These are phyloP conservation scores for Rhododendron williamsianum DNA, from an alignment of 148 eudicot genomes.

Conservation along the genomic window DNA sequence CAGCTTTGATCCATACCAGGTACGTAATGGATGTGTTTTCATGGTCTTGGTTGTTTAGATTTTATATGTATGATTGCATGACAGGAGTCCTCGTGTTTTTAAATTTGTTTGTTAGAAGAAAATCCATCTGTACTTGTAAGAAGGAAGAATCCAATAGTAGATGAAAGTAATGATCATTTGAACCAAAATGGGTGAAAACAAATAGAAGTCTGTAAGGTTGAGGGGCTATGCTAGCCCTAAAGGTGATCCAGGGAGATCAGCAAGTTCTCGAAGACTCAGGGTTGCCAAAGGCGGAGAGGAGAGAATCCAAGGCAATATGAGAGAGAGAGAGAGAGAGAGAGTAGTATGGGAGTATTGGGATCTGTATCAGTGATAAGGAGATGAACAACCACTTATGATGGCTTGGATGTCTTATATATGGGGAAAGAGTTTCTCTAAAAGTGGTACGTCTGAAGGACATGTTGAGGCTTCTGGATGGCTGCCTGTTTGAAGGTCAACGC, in stretches of 20 bases:
- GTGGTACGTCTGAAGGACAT: no score
- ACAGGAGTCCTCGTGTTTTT: background rate
- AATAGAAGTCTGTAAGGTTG: background rate
- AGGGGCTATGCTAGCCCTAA: background rate
- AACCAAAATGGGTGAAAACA: background rate
- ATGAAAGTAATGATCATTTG: background rate
- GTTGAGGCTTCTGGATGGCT: no score
- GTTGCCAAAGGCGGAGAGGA: background rate
- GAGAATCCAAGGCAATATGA: background rate
- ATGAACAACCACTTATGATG: no score
- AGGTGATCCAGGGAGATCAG: background rate
- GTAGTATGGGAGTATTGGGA: no score
- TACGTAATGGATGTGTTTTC: background rate
- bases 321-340: no score
- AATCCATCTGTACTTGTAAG: background rate
- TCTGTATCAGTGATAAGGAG: no score
- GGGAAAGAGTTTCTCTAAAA: no score
- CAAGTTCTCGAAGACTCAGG: background rate
- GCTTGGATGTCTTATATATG: no score
- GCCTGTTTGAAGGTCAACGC: no score
- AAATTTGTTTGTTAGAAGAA: background rate
- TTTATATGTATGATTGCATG: background rate
- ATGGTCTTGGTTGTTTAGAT: background rate
- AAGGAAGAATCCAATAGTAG: background rate
- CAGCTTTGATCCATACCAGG: conserved; percentile 95